These are phyloP conservation scores for Candida sonorensis DNA, from an alignment of 805 yeast genomes.

Conservation along the genomic window DNA sequence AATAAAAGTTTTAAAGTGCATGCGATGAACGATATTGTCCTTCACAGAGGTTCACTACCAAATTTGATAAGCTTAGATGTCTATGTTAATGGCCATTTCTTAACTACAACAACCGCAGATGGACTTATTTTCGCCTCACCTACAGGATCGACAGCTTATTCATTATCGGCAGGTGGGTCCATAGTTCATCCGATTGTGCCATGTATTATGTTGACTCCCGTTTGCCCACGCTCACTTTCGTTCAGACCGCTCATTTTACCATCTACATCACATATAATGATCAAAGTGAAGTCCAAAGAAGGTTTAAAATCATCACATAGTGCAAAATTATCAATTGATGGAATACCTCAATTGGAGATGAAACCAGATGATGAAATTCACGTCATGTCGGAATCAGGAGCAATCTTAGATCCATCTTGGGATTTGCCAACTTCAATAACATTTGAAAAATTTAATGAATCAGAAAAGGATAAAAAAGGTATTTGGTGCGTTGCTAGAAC, in stretches of 20 bases:
- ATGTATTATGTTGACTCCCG: constrained; percentile 77
- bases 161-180: constrained; percentile 85
- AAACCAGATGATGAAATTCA: constrained; percentile 75
- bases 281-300: constrained; percentile 45
- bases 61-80: constrained; percentile 79
- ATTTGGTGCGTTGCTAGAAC: constrained; percentile 83
- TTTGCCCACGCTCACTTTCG: constrained; percentile 86
- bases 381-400: constrained; percentile 58
- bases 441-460: constrained; percentile 2
- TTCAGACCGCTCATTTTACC: constrained; percentile 86
- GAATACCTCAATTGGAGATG: constrained; percentile 65
- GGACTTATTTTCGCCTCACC: constrained; percentile 85
- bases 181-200: constrained; percentile 87
- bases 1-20: constrained; percentile 37
- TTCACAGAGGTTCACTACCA: constrained; percentile 86
- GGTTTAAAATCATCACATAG: constrained; percentile 15
- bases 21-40: constrained; percentile 88
- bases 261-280: constrained; percentile 62
- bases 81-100: constrained; percentile 73
- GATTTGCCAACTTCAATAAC: constrained; percentile 31
- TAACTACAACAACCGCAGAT: constrained; percentile 89
- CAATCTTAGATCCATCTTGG: constrained; percentile 47
- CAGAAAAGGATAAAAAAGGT: constrained; percentile 36
- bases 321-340: constrained; percentile 74
- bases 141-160: constrained; percentile 93